These are phyloP conservation scores for Pleurostoma richardsiae DNA, from an alignment of 2,329 filamentous ascomycete genomes.

Conservation along the genomic window DNA sequence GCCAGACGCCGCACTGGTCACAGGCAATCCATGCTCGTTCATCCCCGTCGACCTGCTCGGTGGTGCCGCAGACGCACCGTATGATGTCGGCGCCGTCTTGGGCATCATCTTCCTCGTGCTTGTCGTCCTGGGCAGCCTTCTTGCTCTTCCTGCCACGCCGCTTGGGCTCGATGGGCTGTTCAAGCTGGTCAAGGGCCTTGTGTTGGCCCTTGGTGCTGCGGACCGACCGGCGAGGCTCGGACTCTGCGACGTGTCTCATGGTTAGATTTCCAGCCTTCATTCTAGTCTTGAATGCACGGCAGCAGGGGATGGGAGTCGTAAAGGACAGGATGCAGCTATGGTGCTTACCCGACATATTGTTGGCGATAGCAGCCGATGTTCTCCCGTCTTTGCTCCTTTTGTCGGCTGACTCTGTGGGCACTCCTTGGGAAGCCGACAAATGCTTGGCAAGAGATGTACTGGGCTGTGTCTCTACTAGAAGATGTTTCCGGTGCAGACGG, in stretches of 20 bases:
- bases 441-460: too few species aligned
- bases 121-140: conserved; percentile 52
- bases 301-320: background rate
- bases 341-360: conserved; percentile 10
- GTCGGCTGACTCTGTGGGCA: too few species aligned
- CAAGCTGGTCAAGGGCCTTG: conserved; percentile 78
- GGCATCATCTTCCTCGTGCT: conserved; percentile 47
- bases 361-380: background rate
- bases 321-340: too few species aligned
- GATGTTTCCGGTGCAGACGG: too few species aligned
- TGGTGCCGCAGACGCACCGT: conserved; percentile 87
- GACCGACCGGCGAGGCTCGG: conserved; percentile 86
- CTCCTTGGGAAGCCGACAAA: too few species aligned
- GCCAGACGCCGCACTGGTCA: conserved; percentile 89
- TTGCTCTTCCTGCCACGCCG: conserved; percentile 43
- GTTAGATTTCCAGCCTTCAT: conserved; percentile 10
- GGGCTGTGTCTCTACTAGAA: too few species aligned
- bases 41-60: conserved; percentile 78
- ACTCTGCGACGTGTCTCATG: conserved; percentile 26
- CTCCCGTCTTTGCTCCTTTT: too few species aligned
- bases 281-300: background rate
- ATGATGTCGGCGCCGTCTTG: conserved; percentile 73
- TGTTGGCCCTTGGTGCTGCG: conserved; percentile 96
- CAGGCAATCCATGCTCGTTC: conserved; percentile 94
- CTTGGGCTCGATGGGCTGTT: conserved; percentile 52